Evolutionary conservation across 1,139 yeast species (phyloP).

Genomic region (Diutina rugosa): DNA sequence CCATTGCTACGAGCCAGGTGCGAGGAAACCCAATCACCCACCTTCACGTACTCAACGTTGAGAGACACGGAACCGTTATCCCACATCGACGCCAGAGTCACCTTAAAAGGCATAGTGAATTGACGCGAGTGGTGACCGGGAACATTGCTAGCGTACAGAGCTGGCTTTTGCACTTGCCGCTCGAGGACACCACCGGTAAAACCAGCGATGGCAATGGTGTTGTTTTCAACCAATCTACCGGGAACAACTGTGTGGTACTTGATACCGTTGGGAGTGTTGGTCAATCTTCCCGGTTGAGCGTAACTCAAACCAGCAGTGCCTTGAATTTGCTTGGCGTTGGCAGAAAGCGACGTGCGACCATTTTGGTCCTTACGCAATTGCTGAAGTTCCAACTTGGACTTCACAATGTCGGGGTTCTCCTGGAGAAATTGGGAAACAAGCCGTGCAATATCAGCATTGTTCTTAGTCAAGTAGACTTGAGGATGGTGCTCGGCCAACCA

Average conservation of each 20-base stretch:
- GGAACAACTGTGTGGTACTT: constrained; percentile 42
- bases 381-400: background rate
- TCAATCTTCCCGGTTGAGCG: constrained; percentile 54
- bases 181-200: constrained; percentile 12
- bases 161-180: constrained; percentile 24
- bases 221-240: constrained; percentile 50
- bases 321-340: constrained; percentile 17
- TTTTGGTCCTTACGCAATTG: background rate
- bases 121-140: constrained; percentile 35
- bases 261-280: constrained; percentile 67
- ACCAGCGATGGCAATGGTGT: constrained; percentile 16
- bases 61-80: constrained; percentile 25
- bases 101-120: constrained; percentile 30
- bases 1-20: constrained; percentile 10
- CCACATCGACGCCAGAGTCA: constrained; percentile 26
- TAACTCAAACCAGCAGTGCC: constrained; percentile 73
- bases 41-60: constrained; percentile 27
- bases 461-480: background rate
- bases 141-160: constrained; percentile 25
- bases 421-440: background rate
- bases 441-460: background rate
- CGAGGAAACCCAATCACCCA: constrained; percentile 27
- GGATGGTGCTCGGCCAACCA: background rate
- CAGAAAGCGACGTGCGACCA: background rate
- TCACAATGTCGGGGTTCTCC: background rate